Conservation (phyloP, 2,329 filamentous ascomycete species). For the Diplodia seriata region DNA sequence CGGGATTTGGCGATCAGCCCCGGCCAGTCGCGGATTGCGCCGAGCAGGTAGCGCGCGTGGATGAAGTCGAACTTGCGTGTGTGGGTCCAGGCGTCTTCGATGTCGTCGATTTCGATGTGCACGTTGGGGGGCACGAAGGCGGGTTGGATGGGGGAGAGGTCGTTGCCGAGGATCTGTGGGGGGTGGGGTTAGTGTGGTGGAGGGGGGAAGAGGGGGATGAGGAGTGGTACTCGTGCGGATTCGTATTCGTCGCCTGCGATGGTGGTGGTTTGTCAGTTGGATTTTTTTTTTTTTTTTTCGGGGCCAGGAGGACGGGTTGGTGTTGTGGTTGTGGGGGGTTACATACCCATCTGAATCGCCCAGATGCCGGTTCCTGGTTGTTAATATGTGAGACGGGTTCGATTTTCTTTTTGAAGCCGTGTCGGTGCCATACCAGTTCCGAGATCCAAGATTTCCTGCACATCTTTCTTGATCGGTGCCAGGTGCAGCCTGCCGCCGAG, state of each 20-base stretch:
- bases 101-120: slow-evolving; percentile 59
- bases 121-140: slow-evolving; percentile 57
- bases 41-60: slow-evolving; percentile 37
- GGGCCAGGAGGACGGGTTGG: not conserved
- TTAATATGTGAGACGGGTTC: not conserved
- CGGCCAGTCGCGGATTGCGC: slow-evolving; percentile 39
- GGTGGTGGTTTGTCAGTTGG: too few species aligned
- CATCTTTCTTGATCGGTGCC: slow-evolving; percentile 33
- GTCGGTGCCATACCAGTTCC: slow-evolving; percentile 34
- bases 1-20: too few species aligned
- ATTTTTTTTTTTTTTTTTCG: too few species aligned
- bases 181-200: slow-evolving; percentile 43
- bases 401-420: not conserved
- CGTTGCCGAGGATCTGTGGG: slow-evolving; percentile 51
- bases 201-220: not conserved
- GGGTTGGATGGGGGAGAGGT: slow-evolving; percentile 56
- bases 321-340: not conserved
- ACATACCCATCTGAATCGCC: slow-evolving; percentile 38
- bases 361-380: slow-evolving; percentile 32
- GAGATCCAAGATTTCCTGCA: slow-evolving; percentile 37
- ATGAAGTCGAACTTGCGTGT: slow-evolving; percentile 40
- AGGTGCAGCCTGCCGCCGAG: slow-evolving; percentile 34
- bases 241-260: slow-evolving; percentile 21
- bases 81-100: slow-evolving; percentile 45
- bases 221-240: not conserved